Evolutionary conservation across 208 protist species (phyloP).

Genomic region (Kentomonas sorsogonicus): DNA sequence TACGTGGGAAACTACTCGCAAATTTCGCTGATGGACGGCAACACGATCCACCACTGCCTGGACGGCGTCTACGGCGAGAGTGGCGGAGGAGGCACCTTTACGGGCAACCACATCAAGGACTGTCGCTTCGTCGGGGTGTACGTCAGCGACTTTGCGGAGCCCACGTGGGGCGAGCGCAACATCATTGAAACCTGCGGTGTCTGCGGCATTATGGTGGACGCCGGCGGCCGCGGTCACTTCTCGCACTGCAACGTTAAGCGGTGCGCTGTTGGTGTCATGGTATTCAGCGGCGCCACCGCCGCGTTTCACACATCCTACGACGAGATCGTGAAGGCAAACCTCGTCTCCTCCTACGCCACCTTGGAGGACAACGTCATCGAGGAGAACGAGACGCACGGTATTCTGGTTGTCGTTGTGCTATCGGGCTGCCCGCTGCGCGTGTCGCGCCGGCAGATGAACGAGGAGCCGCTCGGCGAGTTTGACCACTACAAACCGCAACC

Average conservation of each 20-base stretch:
- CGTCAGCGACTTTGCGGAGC: constrained; percentile 42
- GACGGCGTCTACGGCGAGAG: constrained; percentile 60
- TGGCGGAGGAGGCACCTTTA: constrained; percentile 48
- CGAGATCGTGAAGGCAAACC: constrained; percentile 27
- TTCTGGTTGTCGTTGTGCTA: constrained; percentile 62
- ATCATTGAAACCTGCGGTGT: constrained; percentile 56
- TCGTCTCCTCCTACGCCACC: constrained; percentile 33
- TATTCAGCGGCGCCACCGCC: constrained; percentile 46
- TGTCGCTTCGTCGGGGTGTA: constrained; percentile 67
- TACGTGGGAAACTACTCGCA: constrained; percentile 47
- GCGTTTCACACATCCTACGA: constrained; percentile 36
- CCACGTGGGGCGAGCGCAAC: constrained; percentile 44
- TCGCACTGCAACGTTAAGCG: constrained; percentile 23
- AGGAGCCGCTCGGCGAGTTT: not conserved
- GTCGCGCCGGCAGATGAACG: constrained; percentile 2
- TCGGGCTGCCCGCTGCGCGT: constrained; percentile 42
- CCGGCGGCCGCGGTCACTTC: constrained; percentile 38
- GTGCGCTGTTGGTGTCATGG: constrained; percentile 53
- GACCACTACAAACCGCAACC: constrained; percentile 16
- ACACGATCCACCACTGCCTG: constrained; percentile 60
- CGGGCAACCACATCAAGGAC: constrained; percentile 51
- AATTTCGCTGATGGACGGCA: constrained; percentile 30
- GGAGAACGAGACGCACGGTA: constrained; percentile 69
- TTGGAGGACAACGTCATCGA: constrained; percentile 70
- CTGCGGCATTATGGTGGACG: constrained; percentile 64